Percentiles rank a stretch among this genome's conserved stretches.
These are phyloP conservation scores for Phytophthora multivora DNA, from an alignment of 352 stramenopile species.

Conservation along the genomic window DNA sequence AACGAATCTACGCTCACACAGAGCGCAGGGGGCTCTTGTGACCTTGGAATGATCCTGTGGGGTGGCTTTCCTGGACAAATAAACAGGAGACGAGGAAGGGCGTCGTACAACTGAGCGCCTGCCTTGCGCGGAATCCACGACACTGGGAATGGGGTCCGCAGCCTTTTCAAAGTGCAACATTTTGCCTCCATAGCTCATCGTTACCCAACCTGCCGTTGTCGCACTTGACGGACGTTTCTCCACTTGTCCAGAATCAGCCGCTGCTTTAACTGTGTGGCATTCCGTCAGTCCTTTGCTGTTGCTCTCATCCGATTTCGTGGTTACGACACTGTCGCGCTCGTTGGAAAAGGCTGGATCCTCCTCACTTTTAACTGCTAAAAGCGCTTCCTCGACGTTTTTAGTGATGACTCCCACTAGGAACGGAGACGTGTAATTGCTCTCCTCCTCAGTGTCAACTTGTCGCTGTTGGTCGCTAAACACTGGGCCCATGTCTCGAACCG, in stretches of 20 bases:
- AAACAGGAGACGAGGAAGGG: conserved; percentile 33
- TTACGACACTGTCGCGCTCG: background rate
- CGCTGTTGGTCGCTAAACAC: conserved; percentile 17
- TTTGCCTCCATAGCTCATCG: conserved; percentile 45
- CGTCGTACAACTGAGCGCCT: background rate
- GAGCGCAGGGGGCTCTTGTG: conserved; percentile 39
- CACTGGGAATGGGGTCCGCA: background rate
- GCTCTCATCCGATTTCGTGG: background rate
- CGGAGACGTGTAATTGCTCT: conserved; percentile 14
- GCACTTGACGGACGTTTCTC: conserved; percentile 34
- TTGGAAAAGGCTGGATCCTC: background rate
- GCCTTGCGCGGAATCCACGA: background rate
- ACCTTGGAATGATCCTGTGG: background rate
- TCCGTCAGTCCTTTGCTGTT: conserved; percentile 4
- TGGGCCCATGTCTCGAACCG: conserved; percentile 12
- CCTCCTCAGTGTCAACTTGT: conserved; percentile 7
- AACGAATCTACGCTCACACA: conserved; percentile 57
- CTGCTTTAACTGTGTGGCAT: background rate
- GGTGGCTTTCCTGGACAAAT: conserved; percentile 14
- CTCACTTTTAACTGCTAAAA: conserved; percentile 12
- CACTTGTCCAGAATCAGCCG: background rate
- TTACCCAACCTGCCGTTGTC: conserved; percentile 36
- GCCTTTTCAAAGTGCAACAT: conserved; percentile 46
- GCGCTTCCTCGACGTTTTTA: conserved; percentile 24
- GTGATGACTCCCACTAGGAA: conserved; percentile 31